Evolutionary conservation across 2,329 filamentous ascomycete species (phyloP).

Genomic region (Mycosphaerella sp.): DNA sequence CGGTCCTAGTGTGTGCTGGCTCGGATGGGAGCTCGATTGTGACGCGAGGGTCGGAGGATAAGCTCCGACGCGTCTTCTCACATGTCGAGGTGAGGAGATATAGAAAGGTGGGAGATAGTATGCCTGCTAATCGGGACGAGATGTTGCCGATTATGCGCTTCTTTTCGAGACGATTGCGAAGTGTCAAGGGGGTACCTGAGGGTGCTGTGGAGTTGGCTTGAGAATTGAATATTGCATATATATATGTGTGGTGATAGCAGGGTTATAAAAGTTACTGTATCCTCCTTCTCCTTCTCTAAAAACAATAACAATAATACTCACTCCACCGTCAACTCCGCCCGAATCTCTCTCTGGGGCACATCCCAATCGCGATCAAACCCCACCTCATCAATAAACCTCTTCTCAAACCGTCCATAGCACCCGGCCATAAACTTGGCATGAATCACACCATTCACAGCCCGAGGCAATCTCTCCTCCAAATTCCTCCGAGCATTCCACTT

Average conservation of each 20-base stretch:
- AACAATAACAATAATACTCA: too few species aligned
- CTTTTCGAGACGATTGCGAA: constrained; percentile 60
- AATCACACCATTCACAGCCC: constrained; percentile 6
- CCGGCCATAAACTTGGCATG: constrained; percentile 11
- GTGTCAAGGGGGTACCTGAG: constrained; percentile 48
- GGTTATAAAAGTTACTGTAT: too few species aligned
- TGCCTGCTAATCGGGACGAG: constrained; percentile 79
- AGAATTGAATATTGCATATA: not conserved
- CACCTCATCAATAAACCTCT: not conserved
- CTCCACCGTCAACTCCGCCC: not conserved
- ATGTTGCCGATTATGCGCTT: constrained; percentile 87
- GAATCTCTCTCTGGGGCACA: too few species aligned
- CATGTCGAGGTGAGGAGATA: constrained; percentile 64
- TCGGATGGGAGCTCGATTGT: constrained; percentile 42
- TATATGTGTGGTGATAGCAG: too few species aligned
- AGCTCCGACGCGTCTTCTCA: constrained; percentile 49
- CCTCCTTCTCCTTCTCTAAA: too few species aligned
- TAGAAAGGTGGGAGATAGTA: constrained; percentile 65
- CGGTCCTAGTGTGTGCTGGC: constrained; percentile 57
- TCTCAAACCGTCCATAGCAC: constrained; percentile 16
- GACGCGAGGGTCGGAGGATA: constrained; percentile 57
- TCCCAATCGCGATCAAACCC: too few species aligned
- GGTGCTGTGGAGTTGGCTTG: constrained; percentile 46
- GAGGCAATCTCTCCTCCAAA: not conserved
- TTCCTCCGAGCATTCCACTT: too few species aligned